Conservation (phyloP, 768 basidiomycete species). For the Filobasidium floriforme region DNA sequence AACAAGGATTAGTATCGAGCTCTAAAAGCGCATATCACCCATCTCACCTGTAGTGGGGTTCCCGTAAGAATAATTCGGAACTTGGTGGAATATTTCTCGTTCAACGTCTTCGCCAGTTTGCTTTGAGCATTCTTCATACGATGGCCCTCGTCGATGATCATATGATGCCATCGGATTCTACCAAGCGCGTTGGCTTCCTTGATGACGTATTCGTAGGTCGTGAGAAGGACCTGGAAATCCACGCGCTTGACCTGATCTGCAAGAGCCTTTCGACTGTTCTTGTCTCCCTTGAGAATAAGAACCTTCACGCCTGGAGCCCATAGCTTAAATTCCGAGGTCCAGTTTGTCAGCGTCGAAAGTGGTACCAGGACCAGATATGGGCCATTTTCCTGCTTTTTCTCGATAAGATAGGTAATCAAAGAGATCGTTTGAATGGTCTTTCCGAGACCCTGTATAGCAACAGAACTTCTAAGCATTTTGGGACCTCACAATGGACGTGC, state of each 20-base stretch:
- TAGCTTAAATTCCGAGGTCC: slow-evolving; percentile 93
- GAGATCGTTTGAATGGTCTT: slow-evolving; percentile 48
- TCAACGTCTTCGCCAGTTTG: slow-evolving; percentile 81
- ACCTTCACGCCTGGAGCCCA: slow-evolving; percentile 80
- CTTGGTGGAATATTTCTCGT: slow-evolving; percentile 83
- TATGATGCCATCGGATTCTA: slow-evolving; percentile 92
- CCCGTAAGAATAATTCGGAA: slow-evolving; percentile 91
- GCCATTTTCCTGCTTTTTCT: slow-evolving; percentile 78
- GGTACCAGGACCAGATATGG: slow-evolving; percentile 95
- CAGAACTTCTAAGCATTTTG: neutral
- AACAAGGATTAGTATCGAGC: slow-evolving; percentile 31
- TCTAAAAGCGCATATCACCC: slow-evolving; percentile 51
- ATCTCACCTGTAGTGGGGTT: slow-evolving; percentile 68
- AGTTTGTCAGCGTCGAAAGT: slow-evolving; percentile 92
- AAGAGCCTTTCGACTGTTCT: slow-evolving; percentile 66
- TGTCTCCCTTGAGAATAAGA: slow-evolving; percentile 87
- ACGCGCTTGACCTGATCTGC: slow-evolving; percentile 64
- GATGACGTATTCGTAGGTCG: slow-evolving; percentile 96
- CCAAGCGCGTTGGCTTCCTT: slow-evolving; percentile 84
- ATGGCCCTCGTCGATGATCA: slow-evolving; percentile 98
- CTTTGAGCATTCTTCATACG: slow-evolving; percentile 94
- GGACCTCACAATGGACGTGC: neutral
- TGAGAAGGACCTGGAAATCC: slow-evolving; percentile 84
- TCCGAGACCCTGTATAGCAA: slow-evolving; percentile 37
- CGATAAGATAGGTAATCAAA: slow-evolving; percentile 88